Evolutionary conservation across 768 basidiomycete species (phyloP), one percentile per base, ranked within the genome.

Genomic region (Agrocybe praecox): DNA sequence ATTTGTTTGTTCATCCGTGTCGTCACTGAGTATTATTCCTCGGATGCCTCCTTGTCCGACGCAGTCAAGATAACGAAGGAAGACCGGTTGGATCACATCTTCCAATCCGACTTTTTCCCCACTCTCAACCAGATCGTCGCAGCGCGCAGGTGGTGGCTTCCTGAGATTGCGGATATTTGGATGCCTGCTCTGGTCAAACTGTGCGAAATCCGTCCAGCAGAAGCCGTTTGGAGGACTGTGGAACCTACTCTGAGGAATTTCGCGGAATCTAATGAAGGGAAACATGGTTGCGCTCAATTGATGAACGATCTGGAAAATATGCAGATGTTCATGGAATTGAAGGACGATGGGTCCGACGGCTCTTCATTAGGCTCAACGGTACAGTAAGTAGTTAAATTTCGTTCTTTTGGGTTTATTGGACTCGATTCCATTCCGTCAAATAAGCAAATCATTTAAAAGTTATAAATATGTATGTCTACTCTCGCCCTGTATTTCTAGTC

Each of bases 131-230:
- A 62, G 9, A 50, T 69, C 5, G 58, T 76, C 12, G 56, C 62
- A 0, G 61, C 64, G 15, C 64, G 68, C 6, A 62, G 65, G 17
- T 75, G 72, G 74, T 75, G 73, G 74, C 56, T 74, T 2, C 65
- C 70, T 7, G 76, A 76, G 52, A 69, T 74, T n/a, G 67, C 64
- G 17, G 67, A 67, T 17, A 65, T 68, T n/a, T 77, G 75, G 75
- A 57, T 71, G 17, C 70, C 72, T 19, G 63, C 73, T 3, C 61
- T 77, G 4, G 65, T 73, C 22, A 60, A 67, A 22, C 63, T 77
- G n/a, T 74, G 70, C 49, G 51, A 59, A 7, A 57, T 71, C 19
- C 64, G 70, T 21, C 72, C 76, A 1, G 59, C 64, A 9, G 69
- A 70, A 48, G 50, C 57, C 9, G 60, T 66, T 19, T 75, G 76